phyloP scores from a whole-genome alignment of 345 rosid genomes.

The Brassica incana region DNA sequence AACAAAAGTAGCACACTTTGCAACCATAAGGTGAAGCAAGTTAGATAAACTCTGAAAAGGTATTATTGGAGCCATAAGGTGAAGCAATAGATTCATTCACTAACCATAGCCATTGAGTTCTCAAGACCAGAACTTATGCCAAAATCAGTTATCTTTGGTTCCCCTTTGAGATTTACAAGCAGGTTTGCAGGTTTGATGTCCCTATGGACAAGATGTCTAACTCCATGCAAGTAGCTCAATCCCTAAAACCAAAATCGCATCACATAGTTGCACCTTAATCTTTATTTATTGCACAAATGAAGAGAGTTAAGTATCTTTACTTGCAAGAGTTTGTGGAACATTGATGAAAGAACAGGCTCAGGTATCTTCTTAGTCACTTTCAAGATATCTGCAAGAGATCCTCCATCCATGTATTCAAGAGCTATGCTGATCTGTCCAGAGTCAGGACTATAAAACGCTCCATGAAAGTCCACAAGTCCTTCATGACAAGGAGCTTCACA shows the following conservation, averaged over 20 bases:
- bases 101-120: constrained; percentile 92
- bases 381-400: constrained; percentile 87
- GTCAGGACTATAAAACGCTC: constrained; percentile 92
- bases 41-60: constrained; percentile 16
- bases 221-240: constrained; percentile 86
- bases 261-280: too few species aligned
- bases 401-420: constrained; percentile 96
- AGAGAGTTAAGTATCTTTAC: constrained; percentile 45
- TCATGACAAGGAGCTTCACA: constrained; percentile 92
- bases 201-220: constrained; percentile 88
- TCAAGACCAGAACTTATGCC: constrained; percentile 98
- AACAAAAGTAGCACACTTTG: constrained; percentile 94
- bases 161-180: constrained; percentile 91
- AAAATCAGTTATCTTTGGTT: constrained; percentile 94
- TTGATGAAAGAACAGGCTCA: constrained; percentile 79
- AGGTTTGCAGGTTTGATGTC: constrained; percentile 97
- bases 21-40: constrained; percentile 22
- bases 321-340: constrained; percentile 83
- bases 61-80: background rate
- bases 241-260: constrained; percentile 49
- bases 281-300: too few species aligned
- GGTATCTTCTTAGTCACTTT: constrained; percentile 61
- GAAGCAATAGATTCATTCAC: constrained; percentile 33
- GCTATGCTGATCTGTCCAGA: constrained; percentile 97
- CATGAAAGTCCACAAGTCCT: constrained; percentile 95